Evolutionary conservation across 164 flowering plant species (phyloP).

Genomic region (Tinospora cordifolia): DNA sequence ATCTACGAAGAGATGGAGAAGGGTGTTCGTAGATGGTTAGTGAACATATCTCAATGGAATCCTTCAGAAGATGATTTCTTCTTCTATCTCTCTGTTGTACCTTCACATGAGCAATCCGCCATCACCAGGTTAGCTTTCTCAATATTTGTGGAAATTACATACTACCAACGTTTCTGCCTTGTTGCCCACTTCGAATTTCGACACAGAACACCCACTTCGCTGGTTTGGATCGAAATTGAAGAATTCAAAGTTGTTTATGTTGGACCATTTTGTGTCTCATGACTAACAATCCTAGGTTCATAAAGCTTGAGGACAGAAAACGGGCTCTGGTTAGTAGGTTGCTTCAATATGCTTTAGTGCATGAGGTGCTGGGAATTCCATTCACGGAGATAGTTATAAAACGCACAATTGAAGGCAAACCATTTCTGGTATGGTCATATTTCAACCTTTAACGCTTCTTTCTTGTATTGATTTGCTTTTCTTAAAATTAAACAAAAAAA

Average conservation of each 20-base stretch:
- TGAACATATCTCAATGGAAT: conserved; percentile 58
- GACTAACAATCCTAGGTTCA: conserved; percentile 40
- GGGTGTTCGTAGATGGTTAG: conserved; percentile 57
- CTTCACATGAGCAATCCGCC: conserved; percentile 41
- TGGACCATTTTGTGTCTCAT: too few relatives aligned
- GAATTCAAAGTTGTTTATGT: too few relatives aligned
- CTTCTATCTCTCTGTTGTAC: conserved; percentile 44
- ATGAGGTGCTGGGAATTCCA: conserved; percentile 56
- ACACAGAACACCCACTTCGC: too few relatives aligned
- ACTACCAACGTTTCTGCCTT: not conserved
- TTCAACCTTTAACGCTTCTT: too few relatives aligned
- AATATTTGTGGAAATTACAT: not conserved
- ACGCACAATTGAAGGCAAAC: conserved; percentile 73
- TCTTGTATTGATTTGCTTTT: too few relatives aligned
- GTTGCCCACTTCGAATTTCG: too few relatives aligned
- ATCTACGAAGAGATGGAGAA: conserved; percentile 38
- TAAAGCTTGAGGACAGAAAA: conserved; percentile 61
- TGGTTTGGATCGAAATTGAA: not conserved
- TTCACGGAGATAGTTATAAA: conserved; percentile 46
- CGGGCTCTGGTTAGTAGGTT: conserved; percentile 70
- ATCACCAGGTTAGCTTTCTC: conserved; percentile 44
- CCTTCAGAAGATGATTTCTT: conserved; percentile 46
- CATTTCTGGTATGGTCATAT: conserved; percentile 44
- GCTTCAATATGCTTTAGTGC: conserved; percentile 72
- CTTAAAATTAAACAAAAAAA: too few relatives aligned